These are phyloP conservation scores for Nitzschia putrida DNA, from an alignment of 108 stramenopile genomes.

Conservation along the genomic window DNA sequence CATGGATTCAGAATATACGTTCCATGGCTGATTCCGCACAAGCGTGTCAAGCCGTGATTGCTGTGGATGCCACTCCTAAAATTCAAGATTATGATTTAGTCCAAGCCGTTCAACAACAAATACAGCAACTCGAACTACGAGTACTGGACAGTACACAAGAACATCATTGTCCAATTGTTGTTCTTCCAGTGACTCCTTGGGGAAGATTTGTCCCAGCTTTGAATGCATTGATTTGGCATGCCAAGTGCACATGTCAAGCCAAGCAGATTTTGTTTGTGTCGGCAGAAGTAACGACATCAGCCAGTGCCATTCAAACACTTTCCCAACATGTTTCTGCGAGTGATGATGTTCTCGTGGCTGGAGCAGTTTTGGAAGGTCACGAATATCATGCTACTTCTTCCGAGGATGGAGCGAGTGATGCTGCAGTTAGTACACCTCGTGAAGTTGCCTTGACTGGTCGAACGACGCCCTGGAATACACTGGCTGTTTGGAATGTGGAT, in stretches of 20 bases:
- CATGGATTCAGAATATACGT: slow-evolving; percentile 14
- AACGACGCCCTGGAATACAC: slow-evolving; percentile 94
- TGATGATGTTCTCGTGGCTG: slow-evolving; percentile 81
- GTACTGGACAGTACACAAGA: not conserved
- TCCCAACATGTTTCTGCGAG: slow-evolving; percentile 39
- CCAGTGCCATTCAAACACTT: slow-evolving; percentile 43
- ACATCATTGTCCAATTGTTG: slow-evolving; percentile 22
- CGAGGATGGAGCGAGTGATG: too few species aligned
- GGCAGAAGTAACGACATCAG: slow-evolving; percentile 68
- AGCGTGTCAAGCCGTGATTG: slow-evolving; percentile 46
- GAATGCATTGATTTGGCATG: slow-evolving; percentile 75
- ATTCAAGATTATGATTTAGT: slow-evolving; percentile 62
- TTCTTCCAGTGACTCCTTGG: slow-evolving; percentile 90
- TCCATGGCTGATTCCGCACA: slow-evolving; percentile 18
- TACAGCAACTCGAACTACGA: not conserved
- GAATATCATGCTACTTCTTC: slow-evolving; percentile 36
- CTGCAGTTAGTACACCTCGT: not conserved
- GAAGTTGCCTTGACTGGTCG: slow-evolving; percentile 45
- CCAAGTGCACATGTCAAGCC: slow-evolving; percentile 34
- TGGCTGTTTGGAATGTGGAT: slow-evolving; percentile 83
- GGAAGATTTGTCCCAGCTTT: slow-evolving; percentile 89
- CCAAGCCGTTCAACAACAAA: slow-evolving; percentile 38
- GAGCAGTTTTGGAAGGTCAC: slow-evolving; percentile 87
- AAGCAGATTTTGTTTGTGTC: slow-evolving; percentile 65
- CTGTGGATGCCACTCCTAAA: slow-evolving; percentile 69